phyloP scores from a whole-genome alignment of 306 rosid genomes.

The Ammopiptanthus mongolicus region DNA sequence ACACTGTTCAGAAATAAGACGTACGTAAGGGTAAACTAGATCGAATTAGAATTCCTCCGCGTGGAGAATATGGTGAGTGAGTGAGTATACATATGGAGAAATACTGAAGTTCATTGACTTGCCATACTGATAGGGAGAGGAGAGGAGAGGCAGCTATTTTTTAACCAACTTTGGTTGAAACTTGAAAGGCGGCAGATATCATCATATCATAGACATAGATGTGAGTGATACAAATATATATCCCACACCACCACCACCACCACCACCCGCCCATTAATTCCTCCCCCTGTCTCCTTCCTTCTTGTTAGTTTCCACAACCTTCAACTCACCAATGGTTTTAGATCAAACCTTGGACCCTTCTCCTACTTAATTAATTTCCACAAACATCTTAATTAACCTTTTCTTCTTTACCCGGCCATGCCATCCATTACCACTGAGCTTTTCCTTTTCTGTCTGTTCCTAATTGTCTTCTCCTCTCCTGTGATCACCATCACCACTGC shows the following conservation, averaged over 20 bases:
- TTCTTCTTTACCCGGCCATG: not conserved
- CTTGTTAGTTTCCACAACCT: not conserved
- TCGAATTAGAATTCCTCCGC: too few species aligned
- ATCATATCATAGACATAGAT: too few species aligned
- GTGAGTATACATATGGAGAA: not conserved
- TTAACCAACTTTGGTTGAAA: constrained; percentile 21
- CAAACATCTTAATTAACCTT: not conserved
- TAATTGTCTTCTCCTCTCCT: not conserved
- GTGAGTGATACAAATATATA: too few species aligned
- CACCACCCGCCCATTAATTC: not conserved
- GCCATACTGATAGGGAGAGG: too few species aligned
- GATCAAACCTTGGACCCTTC: not conserved
- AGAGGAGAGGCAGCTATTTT: not conserved
- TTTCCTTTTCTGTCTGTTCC: not conserved
- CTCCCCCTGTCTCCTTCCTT: constrained; percentile 4
- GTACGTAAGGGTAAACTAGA: too few species aligned
- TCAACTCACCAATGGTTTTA: not conserved
- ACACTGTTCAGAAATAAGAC: too few species aligned
- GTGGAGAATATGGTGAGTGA: too few species aligned
- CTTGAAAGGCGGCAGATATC: too few species aligned
- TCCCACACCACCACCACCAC: not conserved
- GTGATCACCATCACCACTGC: constrained; percentile 9
- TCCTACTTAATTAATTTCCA: not conserved
- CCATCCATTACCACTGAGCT: constrained; percentile 1
- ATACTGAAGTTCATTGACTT: constrained; percentile 27